phyloP scores from a whole-genome alignment of 23 red algal genomes.

The Gracilariopsis chorda region DNA sequence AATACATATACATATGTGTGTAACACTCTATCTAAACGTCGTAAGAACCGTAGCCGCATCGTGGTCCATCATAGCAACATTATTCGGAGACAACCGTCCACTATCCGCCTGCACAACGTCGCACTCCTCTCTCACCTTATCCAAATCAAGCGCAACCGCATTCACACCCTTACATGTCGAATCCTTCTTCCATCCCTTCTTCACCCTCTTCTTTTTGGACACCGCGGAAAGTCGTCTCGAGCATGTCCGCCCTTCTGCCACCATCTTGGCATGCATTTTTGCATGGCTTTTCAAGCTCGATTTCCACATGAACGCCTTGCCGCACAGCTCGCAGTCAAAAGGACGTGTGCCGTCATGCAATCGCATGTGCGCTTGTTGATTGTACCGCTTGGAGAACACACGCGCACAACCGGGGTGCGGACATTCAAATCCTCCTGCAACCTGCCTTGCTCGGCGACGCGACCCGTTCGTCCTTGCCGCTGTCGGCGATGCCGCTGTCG shows the following conservation, averaged over 20 bases:
- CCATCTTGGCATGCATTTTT: constrained; percentile 51
- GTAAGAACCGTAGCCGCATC: constrained; percentile 26
- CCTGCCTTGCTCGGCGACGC: neutral
- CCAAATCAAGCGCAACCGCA: too few species aligned
- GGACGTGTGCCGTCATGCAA: constrained; percentile 74
- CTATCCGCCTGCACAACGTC: too few species aligned
- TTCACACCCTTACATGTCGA: too few species aligned
- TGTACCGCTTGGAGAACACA: constrained; percentile 77
- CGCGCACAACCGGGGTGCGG: constrained; percentile 68
- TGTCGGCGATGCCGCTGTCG: neutral
- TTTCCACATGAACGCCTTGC: constrained; percentile 68
- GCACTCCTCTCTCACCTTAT: too few species aligned
- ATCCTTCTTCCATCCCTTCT: too few species aligned
- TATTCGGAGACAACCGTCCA: constrained; percentile 5
- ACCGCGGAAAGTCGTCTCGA: too few species aligned
- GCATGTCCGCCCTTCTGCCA: too few species aligned
- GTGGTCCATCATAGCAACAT: constrained; percentile 1
- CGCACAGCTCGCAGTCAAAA: constrained; percentile 52
- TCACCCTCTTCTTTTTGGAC: too few species aligned
- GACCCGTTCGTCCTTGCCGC: neutral
- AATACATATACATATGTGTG: neutral
- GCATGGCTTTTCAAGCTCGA: constrained; percentile 58
- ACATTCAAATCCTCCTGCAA: constrained; percentile 37
- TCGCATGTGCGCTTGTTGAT: constrained; percentile 78
- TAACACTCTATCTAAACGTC: neutral